Evolutionary conservation across 1,284 basidiomycete genomes (phyloP), one percentile per base, ranked within the genome.

Genomic region (Ceratobasidium sp.): DNA sequence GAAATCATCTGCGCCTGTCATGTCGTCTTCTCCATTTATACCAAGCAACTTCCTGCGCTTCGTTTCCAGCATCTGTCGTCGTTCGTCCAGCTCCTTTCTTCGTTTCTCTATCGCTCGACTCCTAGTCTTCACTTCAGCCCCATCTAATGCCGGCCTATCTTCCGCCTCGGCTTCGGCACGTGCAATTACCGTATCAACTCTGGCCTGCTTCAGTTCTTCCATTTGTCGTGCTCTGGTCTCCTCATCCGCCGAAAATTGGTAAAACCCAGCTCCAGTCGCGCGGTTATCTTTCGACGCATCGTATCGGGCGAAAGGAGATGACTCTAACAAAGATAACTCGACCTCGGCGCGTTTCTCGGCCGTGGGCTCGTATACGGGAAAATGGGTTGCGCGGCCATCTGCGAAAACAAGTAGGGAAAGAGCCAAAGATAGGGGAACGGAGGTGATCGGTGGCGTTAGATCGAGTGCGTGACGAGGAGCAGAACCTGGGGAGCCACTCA

Each of bases 241-340:
- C 76, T 94, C 92, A 77, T 97, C 93, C 0, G 80, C 85, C 1
- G 93, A 92, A 80, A 98, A 96, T 77, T 92, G 89, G 79, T 96
- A 97, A 81, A 92, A 93, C 0, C 88, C 96, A 0, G 96, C 95
- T 39, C 93, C 96, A 77, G 90, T 90, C n/a, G 90, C 87, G 8
- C 96, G 91, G 10, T 91, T 88, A 80, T 99, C 96, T 64, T 82
- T 83, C 0, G 87, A 84, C 0, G 93, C 85, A 79, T 98, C 93
- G 79, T 95, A 98, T 79, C 96, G 94, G 18, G 86, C 82, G 18
- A 87, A 85, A 2, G 93, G 84, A 65, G 88, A 85, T 21, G 88
- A 88, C 77, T 97, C 95, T 21, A 88, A 85, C 32, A 87, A 85
- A 3, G 89, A 85, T 75, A 92, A 89, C 76, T 90, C 89, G 75